Evolutionary conservation across 257 asterid genomes (phyloP).

Genomic region (Anisodus tanguticus): DNA sequence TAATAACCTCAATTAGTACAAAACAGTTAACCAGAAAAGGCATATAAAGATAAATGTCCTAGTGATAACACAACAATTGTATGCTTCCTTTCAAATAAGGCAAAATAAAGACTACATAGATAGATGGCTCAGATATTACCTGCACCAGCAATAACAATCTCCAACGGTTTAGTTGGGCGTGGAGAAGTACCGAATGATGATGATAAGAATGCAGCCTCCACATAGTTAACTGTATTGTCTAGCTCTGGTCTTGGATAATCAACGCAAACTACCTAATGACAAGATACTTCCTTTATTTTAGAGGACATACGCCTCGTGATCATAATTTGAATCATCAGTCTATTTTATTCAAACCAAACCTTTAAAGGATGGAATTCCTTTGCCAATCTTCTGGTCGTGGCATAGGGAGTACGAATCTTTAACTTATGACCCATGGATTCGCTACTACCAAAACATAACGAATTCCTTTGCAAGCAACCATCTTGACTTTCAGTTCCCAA

Average conservation of each 20-base stretch:
- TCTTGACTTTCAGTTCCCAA: slow-evolving; percentile 41
- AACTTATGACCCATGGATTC: slow-evolving; percentile 63
- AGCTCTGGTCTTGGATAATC: slow-evolving; percentile 91
- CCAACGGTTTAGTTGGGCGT: slow-evolving; percentile 79
- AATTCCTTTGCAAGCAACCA: slow-evolving; percentile 40
- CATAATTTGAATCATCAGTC: slow-evolving; percentile 24
- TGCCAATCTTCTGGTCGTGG: slow-evolving; percentile 38
- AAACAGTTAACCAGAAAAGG: not conserved
- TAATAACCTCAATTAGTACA: not conserved
- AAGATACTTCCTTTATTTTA: slow-evolving; percentile 24
- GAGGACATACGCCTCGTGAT: not conserved
- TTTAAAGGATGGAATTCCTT: slow-evolving; percentile 51
- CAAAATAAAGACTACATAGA: not conserved
- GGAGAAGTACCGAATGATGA: slow-evolving; percentile 65
- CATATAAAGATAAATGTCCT: not conserved
- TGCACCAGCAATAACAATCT: slow-evolving; percentile 93
- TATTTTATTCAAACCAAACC: slow-evolving; percentile 49
- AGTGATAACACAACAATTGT: not conserved
- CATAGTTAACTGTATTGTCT: slow-evolving; percentile 72
- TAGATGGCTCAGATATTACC: slow-evolving; percentile 47
- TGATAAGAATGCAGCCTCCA: slow-evolving; percentile 90
- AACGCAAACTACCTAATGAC: slow-evolving; percentile 75
- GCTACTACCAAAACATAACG: slow-evolving; percentile 60
- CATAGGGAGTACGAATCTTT: slow-evolving; percentile 43
- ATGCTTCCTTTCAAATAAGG: slow-evolving; percentile 1